Base-by-base conservation (phyloP, 164 flowering plant species). In the Vitis labrusca region DNA sequence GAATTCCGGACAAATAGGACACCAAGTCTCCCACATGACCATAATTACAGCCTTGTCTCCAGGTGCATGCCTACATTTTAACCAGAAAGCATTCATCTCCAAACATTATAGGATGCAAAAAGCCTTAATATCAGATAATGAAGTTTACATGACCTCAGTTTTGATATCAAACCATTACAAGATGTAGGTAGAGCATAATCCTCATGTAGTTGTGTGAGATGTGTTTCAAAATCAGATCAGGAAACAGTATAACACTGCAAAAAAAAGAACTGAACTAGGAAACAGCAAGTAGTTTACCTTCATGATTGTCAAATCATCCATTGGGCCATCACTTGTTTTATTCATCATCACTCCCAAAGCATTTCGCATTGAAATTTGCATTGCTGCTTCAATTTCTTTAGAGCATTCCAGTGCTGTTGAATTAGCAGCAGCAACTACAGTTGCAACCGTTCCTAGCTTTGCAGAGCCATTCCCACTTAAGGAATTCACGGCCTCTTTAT, bases 401-500 rank as follows among this genome's bases (percentile, higher is more conserved):
- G 97, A 82, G 74, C 93, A 81, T 78, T 95, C 98, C 70, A 74
- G 66, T 10, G 97, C 98, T 47, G 90, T 85, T 48, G 99, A 91
- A 82, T 95, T 95, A 61, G 98, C 99, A 74, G 98, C 97, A 75
- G 97, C 94, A 74, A 95, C 99, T 3, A 93, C 97, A 37, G 98
- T 81, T 64, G 98, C 94, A 70, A 93, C 97, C 17, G 94, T 88
- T 67, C 99, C 99, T 57, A 93, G 71, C 80, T 82, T 86, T 50
- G 99, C 75, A 71, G 94, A 84, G 68, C 98, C 91, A 81, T 77
- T 90, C 54, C 99, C 99, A 78, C 95, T 87, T 73, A 93, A 82
- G 59, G 97, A 91, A 80, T 93, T 87, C 51, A 95, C 98, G 63
- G 98, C 97, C 69, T 95, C 99, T 83, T 87, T 90, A 78, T 95